Conservation (phyloP, 106 monocot species). For the Dioscorea alata region DNA sequence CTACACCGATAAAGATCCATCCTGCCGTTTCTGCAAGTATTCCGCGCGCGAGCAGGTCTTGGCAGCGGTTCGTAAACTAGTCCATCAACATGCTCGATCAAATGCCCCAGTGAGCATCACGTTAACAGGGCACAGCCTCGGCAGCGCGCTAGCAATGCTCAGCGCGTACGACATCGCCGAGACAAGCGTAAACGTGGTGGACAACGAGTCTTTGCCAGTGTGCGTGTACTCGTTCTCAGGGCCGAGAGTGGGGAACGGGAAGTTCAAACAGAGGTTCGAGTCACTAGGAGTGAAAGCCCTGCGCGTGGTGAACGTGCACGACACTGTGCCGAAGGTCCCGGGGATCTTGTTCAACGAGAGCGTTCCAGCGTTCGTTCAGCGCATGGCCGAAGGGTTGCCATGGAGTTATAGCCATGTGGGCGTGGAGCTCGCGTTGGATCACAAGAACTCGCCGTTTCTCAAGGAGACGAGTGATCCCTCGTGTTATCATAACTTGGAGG, state of each 20-base stretch:
- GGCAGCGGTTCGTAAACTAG: constrained; percentile 47
- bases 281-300: constrained; percentile 50
- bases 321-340: constrained; percentile 71
- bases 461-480: constrained; percentile 61
- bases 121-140: constrained; percentile 84
- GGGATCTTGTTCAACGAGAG: constrained; percentile 71
- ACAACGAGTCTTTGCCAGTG: constrained; percentile 10
- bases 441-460: constrained; percentile 63
- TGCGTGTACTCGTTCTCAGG: constrained; percentile 69
- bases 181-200: constrained; percentile 16
- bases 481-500: constrained; percentile 77
- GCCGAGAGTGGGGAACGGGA: constrained; percentile 74
- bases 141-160: constrained; percentile 77
- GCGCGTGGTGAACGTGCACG: constrained; percentile 79
- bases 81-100: constrained; percentile 21
- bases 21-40: constrained; percentile 69
- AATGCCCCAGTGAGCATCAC: constrained; percentile 66
- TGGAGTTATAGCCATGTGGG: constrained; percentile 88
- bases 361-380: constrained; percentile 21
- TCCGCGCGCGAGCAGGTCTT: constrained; percentile 61
- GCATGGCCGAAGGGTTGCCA: constrained; percentile 33
- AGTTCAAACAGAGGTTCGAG: constrained; percentile 66
- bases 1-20: constrained; percentile 49
- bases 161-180: constrained; percentile 84
- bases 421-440: constrained; percentile 68